Conservation (phyloP, 306 rosid species). For the Vicia sativa region DNA sequence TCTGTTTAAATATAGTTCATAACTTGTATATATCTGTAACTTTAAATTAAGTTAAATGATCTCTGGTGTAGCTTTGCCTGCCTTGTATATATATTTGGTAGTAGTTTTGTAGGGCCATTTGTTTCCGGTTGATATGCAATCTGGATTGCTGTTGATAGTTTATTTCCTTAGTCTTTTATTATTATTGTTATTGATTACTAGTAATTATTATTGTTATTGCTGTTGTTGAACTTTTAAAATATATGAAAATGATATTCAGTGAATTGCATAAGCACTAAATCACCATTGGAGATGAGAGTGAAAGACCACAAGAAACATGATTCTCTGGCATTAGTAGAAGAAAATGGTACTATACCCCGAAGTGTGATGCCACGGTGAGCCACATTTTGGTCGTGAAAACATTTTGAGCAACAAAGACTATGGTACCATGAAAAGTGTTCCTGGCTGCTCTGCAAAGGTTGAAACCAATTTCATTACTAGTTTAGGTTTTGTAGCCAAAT, state of each 20-base stretch:
- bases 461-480: constrained; percentile 11
- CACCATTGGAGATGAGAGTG: constrained; percentile 50
- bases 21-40: neutral
- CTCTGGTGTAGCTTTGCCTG: neutral
- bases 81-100: neutral
- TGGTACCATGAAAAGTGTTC: constrained; percentile 43
- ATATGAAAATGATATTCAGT: constrained; percentile 39
- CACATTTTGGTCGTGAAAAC: constrained; percentile 42
- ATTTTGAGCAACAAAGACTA: constrained; percentile 34
- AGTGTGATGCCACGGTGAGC: constrained; percentile 44
- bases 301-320: constrained; percentile 50
- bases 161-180: neutral
- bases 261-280: constrained; percentile 46
- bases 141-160: constrained; percentile 10
- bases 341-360: constrained; percentile 46
- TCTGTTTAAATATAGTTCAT: neutral
- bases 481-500: constrained; percentile 14
- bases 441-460: constrained; percentile 43
- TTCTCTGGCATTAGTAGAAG: constrained; percentile 41
- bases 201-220: neutral
- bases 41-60: neutral
- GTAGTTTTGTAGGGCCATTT: constrained; percentile 21
- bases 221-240: constrained; percentile 7
- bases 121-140: constrained; percentile 11
- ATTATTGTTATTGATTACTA: neutral